Conservation (phyloP, 768 basidiomycete species). For the Podaxis sp. region DNA sequence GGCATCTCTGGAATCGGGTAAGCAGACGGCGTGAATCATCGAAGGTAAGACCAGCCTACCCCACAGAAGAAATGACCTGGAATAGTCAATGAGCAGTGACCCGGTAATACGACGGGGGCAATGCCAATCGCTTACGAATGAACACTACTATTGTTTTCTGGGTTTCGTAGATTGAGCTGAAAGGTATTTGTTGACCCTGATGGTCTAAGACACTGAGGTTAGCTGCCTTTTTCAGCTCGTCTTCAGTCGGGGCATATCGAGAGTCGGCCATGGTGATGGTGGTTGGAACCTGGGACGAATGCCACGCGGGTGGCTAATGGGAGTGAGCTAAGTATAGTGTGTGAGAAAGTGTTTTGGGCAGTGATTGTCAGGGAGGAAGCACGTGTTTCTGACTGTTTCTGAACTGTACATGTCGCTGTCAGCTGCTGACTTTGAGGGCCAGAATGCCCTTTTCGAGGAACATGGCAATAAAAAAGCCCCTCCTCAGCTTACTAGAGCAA, state of each 20-base stretch:
- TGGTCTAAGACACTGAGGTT: constrained; percentile 38
- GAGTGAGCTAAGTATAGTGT: background rate
- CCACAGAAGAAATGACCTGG: constrained; percentile 66
- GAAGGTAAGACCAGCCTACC: constrained; percentile 28
- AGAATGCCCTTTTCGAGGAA: constrained; percentile 27
- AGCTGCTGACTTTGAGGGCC: constrained; percentile 22
- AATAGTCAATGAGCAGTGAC: background rate
- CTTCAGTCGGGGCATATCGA: constrained; percentile 27
- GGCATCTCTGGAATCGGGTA: constrained; percentile 28
- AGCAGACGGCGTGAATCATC: background rate
- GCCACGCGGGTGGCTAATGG: background rate
- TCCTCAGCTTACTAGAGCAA: constrained; percentile 43
- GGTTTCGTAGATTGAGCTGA: constrained; percentile 46
- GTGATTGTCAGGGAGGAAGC: background rate
- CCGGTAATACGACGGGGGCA: background rate
- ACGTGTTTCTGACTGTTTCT: background rate
- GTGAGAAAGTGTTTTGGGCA: background rate
- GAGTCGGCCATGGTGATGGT: constrained; percentile 10
- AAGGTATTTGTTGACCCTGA: constrained; percentile 41
- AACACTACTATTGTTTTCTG: constrained; percentile 58
- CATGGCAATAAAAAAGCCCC: constrained; percentile 27
- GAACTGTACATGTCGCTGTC: constrained; percentile 1
- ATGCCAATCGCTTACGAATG: constrained; percentile 38
- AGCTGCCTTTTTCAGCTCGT: constrained; percentile 31
- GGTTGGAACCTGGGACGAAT: background rate